Base-by-base conservation (phyloP, 2,329 filamentous ascomycete species). In the Phialocephala sp. region DNA sequence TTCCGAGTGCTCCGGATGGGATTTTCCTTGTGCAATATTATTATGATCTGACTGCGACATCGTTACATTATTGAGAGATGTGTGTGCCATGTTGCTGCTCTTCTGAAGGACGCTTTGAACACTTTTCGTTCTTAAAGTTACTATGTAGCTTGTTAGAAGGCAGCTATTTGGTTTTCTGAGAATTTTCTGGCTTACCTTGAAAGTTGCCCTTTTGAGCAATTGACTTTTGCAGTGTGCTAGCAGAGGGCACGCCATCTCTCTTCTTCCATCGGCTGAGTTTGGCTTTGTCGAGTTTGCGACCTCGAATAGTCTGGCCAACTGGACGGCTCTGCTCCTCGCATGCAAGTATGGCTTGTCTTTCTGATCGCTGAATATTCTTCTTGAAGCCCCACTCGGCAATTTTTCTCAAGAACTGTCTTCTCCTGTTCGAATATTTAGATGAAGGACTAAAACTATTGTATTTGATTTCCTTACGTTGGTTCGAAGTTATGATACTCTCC, bases 331-430 rank as follows among this genome's bases (percentile, higher is more conserved):
- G 27, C 18, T 37, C n/a, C n/a, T 32, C 2, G 20, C 20, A n/a
- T 27, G 41, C n/a, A 22, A 45, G 4, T 18, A 59, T 59, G 4
- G n/a, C 39, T 59, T 45, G 15, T 22, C 56, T 56, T 15, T 52
- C 56, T 9, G 15, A 24, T 54, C 55, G 57, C 12, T 41, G 57
- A 14, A 41, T 22, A 22, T 64, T 64, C 41, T 64, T 60, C 22
- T 57, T 24, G 24, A 56, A 50, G 4, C 50, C 37, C 62, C 57
- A 64, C 4, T 52, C 24, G 8, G 27, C 24, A 4, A 64, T 55
- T 11, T 60, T 55, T 24, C 58, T 37, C 8, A 36, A 22, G 4
- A 64, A 60, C 37, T 64, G 62, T 36, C 58, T 54, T 20, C 24
- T 59, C 37, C 57, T 64, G 20, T 14, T 4, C 3, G 0, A 18